Evolutionary conservation across 2,329 filamentous ascomycete species (phyloP).

Genomic region (Alternaria ventricosa): DNA sequence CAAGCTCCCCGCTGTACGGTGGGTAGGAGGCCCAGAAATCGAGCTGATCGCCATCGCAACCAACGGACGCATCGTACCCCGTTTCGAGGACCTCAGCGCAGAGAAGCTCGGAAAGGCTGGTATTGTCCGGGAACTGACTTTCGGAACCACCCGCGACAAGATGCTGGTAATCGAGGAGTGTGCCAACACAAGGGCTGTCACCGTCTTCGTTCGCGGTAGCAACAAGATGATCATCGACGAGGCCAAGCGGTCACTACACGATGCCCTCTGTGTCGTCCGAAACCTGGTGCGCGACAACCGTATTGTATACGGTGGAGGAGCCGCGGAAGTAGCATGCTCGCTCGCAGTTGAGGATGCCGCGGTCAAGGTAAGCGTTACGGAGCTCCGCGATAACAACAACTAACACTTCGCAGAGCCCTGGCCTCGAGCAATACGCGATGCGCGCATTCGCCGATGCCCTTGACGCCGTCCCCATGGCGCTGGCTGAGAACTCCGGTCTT

Average conservation of each 20-base stretch:
- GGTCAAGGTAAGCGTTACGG: conserved; percentile 64
- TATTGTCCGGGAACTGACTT: conserved; percentile 90
- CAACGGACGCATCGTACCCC: conserved; percentile 94
- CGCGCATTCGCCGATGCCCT: conserved; percentile 95
- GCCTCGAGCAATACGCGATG: conserved; percentile 99
- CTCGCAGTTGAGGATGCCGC: conserved; percentile 95
- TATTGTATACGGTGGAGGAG: conserved; percentile 95
- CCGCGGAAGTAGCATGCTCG: conserved; percentile 96
- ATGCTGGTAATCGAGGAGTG: conserved; percentile 99
- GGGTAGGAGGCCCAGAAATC: conserved; percentile 98
- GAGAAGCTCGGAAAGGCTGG: conserved; percentile 93
- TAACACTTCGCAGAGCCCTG: conserved; percentile 69
- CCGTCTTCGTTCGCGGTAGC: conserved; percentile 93
- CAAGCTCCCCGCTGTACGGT: conserved; percentile 91
- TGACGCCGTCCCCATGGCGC: conserved; percentile 90
- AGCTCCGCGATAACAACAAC: not conserved
- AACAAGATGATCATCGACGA: conserved; percentile 99
- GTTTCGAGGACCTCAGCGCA: conserved; percentile 90
- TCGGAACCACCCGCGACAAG: conserved; percentile 97
- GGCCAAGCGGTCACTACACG: conserved; percentile 95
- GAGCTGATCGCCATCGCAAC: conserved; percentile 98
- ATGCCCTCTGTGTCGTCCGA: conserved; percentile 95
- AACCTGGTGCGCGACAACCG: conserved; percentile 96
- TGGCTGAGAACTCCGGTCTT: conserved; percentile 95
- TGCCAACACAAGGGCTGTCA: conserved; percentile 95